Percentiles rank a stretch among this genome's conserved stretches.
phyloP scores from a whole-genome alignment of 805 yeast genomes.

The Yarrowia yakushimensis region DNA sequence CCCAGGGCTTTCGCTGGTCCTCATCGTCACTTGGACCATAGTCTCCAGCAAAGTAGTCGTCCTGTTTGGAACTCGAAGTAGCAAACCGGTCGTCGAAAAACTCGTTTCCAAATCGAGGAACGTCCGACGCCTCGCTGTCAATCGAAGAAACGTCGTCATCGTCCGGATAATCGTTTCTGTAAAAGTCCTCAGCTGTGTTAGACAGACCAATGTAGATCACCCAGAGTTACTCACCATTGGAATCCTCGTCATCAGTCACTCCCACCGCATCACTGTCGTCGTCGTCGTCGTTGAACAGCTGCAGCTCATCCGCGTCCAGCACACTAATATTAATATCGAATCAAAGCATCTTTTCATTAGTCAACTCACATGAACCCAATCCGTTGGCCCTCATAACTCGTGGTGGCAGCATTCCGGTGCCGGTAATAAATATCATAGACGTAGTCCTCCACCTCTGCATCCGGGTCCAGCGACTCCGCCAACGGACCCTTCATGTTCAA shows the following conservation, averaged over 20 bases:
- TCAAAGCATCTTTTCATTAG: neutral
- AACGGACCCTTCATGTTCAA: conserved; percentile 12
- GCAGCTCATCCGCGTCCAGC: conserved; percentile 33
- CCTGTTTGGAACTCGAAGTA: neutral
- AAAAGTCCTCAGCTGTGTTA: conserved; percentile 72
- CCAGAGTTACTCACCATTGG: conserved; percentile 37
- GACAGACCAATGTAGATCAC: neutral
- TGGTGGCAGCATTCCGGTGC: conserved; percentile 49
- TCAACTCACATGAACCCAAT: conserved; percentile 54
- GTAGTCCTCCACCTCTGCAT: conserved; percentile 54
- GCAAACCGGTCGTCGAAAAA: conserved; percentile 10
- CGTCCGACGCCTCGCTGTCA: conserved; percentile 40
- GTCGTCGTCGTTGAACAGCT: conserved; percentile 42
- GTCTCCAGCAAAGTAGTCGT: conserved; percentile 17
- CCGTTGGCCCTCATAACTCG: conserved; percentile 40
- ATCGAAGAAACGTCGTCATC: conserved; percentile 63
- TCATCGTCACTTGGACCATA: conserved; percentile 18
- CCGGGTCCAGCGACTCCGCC: conserved; percentile 22
- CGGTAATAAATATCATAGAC: conserved; percentile 88
- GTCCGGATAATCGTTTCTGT: conserved; percentile 91
- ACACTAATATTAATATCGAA: conserved; percentile 24
- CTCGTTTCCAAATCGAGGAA: conserved; percentile 16
- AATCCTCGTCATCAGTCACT: conserved; percentile 41
- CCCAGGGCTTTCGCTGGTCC: conserved; percentile 10
- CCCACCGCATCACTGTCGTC: conserved; percentile 34